phyloP scores from a whole-genome alignment of 2,329 filamentous ascomycete species.

The Fusarium verrucosum region DNA sequence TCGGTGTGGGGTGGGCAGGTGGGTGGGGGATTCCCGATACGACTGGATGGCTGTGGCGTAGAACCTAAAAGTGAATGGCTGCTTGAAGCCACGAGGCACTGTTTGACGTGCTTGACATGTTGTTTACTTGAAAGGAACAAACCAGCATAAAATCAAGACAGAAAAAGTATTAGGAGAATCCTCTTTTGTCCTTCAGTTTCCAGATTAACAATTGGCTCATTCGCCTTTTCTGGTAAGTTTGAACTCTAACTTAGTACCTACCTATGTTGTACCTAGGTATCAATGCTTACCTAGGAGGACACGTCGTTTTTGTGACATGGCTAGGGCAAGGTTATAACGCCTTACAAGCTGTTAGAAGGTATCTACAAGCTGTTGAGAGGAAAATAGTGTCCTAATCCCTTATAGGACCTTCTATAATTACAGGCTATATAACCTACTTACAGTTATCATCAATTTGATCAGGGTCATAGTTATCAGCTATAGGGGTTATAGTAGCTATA shows the following conservation, averaged over 20 bases:
- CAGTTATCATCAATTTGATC: too few species aligned
- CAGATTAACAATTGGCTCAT: neutral
- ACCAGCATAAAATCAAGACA: neutral
- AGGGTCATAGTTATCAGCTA: too few species aligned
- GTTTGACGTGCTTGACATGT: slow-evolving; percentile 15
- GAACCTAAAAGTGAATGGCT: neutral
- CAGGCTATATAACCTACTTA: too few species aligned
- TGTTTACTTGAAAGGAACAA: neutral
- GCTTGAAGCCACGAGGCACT: neutral
- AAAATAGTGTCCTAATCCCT: too few species aligned
- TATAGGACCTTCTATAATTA: too few species aligned
- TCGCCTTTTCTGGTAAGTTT: neutral
- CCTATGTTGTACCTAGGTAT: neutral
- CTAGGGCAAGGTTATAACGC: too few species aligned
- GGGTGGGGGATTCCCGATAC: slow-evolving; percentile 9
- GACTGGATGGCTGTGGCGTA: slow-evolving; percentile 18
- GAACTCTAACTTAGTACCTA: neutral
- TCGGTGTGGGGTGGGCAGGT: slow-evolving; percentile 18
- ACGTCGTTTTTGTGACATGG: too few species aligned
- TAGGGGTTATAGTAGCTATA: too few species aligned
- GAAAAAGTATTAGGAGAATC: neutral
- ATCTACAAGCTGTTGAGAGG: too few species aligned
- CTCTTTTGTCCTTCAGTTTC: neutral
- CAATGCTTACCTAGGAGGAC: too few species aligned
- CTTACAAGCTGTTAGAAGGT: too few species aligned